A percentile compares a stretch with the other conserved stretches of the same genome.
These are phyloP conservation scores for Areca catechu DNA, from an alignment of 176 grass and related monocot species.

Conservation along the genomic window DNA sequence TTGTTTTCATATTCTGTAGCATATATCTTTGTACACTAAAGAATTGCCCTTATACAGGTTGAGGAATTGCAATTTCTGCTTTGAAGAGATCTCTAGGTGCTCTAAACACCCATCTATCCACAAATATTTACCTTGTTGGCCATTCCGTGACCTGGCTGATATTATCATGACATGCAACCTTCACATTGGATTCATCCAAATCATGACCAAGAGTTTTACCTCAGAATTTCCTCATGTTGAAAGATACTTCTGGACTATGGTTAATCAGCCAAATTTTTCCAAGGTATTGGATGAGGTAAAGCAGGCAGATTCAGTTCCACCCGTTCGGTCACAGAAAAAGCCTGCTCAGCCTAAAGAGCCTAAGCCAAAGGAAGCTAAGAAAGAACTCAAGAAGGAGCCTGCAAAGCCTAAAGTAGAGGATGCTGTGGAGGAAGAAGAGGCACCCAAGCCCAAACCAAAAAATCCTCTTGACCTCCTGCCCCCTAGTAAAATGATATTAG, in stretches of 20 bases:
- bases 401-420: constrained; percentile 43
- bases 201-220: constrained; percentile 70
- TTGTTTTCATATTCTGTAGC: neutral
- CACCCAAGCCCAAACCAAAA: constrained; percentile 72
- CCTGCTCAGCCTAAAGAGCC: constrained; percentile 49
- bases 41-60: constrained; percentile 20
- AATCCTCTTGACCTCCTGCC: constrained; percentile 79
- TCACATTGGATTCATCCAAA: constrained; percentile 29
- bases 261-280: constrained; percentile 6
- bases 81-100: constrained; percentile 70
- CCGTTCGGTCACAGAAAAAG: constrained; percentile 33
- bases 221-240: constrained; percentile 67
- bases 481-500: constrained; percentile 81
- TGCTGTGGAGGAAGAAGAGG: constrained; percentile 43
- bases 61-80: constrained; percentile 39
- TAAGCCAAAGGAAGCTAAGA: constrained; percentile 58
- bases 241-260: constrained; percentile 11
- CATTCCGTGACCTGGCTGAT: constrained; percentile 68
- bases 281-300: constrained; percentile 8
- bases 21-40: no score
- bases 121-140: constrained; percentile 65
- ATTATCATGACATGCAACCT: constrained; percentile 83
- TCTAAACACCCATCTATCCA: constrained; percentile 56
- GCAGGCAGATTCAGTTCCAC: constrained; percentile 5
- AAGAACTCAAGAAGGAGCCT: constrained; percentile 45